Evolutionary conservation across 805 yeast species (phyloP).

Genomic region (Spathaspora passalidarum): DNA sequence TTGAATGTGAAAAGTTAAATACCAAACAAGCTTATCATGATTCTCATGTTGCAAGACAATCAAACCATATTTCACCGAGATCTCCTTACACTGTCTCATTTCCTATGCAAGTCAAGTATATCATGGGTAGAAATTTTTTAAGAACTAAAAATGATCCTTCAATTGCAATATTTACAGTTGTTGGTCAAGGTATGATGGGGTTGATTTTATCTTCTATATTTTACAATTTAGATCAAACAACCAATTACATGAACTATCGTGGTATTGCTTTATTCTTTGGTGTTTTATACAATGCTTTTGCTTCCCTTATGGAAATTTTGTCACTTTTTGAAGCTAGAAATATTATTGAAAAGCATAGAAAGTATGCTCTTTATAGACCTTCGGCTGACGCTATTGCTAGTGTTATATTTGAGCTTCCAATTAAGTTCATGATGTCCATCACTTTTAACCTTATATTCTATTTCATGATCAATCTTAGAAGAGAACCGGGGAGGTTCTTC

Average conservation of each 20-base stretch:
- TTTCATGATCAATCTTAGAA: slow-evolving; percentile 50
- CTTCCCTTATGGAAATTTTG: slow-evolving; percentile 59
- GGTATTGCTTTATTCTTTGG: slow-evolving; percentile 64
- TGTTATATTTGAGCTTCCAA: slow-evolving; percentile 59
- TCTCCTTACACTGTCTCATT: slow-evolving; percentile 44
- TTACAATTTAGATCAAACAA: slow-evolving; percentile 47
- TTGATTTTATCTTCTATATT: slow-evolving; percentile 60
- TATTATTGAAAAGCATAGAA: slow-evolving; percentile 67
- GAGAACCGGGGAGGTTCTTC: slow-evolving; percentile 36
- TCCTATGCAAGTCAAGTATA: slow-evolving; percentile 48
- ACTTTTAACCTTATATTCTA: slow-evolving; percentile 30
- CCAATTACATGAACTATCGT: slow-evolving; percentile 58
- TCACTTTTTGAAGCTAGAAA: slow-evolving; percentile 59
- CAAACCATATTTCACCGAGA: slow-evolving; percentile 30
- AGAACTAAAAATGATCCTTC: slow-evolving; percentile 56
- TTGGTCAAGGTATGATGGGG: slow-evolving; percentile 55
- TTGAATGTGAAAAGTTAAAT: slow-evolving; percentile 17
- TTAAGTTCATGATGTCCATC: slow-evolving; percentile 41
- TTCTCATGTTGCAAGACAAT: slow-evolving; percentile 34
- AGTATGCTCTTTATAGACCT: slow-evolving; percentile 70
- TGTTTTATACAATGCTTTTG: slow-evolving; percentile 57
- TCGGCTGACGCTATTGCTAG: slow-evolving; percentile 70
- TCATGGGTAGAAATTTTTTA: slow-evolving; percentile 52
- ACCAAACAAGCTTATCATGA: slow-evolving; percentile 18
- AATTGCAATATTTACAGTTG: slow-evolving; percentile 48